These are phyloP conservation scores for Glebionis coronaria DNA, from an alignment of 129 eudicot genomes.

Conservation along the genomic window DNA sequence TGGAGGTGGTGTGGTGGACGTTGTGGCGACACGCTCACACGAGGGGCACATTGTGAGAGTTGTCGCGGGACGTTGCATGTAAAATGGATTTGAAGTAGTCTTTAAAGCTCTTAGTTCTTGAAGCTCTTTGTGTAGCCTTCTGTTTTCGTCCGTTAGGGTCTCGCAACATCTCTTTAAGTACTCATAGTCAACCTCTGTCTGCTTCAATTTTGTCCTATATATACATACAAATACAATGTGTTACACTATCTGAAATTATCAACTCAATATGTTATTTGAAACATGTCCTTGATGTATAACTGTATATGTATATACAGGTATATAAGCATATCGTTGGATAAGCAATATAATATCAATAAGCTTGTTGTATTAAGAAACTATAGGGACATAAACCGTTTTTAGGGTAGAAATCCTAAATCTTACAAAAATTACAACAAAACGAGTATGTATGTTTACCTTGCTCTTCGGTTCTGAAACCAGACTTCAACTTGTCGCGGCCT, in stretches of 20 bases:
- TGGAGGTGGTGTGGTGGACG: constrained; percentile 25
- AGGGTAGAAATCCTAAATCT: too few relatives aligned
- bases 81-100: constrained; percentile 52
- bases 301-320: too few relatives aligned
- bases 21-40: constrained; percentile 78
- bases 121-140: constrained; percentile 66
- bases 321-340: too few relatives aligned
- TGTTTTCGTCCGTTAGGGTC: constrained; percentile 63
- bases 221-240: not conserved
- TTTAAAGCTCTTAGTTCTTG: constrained; percentile 72
- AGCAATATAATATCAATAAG: too few relatives aligned
- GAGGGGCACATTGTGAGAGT: constrained; percentile 86
- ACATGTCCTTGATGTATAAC: too few relatives aligned
- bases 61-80: constrained; percentile 72
- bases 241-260: too few relatives aligned
- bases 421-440: too few relatives aligned
- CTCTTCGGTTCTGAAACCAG: constrained; percentile 90
- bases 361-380: too few relatives aligned
- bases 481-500: constrained; percentile 85
- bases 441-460: constrained; percentile 41
- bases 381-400: too few relatives aligned
- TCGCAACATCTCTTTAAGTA: constrained; percentile 79
- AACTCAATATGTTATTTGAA: too few relatives aligned
- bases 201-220: constrained; percentile 71
- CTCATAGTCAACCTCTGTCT: constrained; percentile 85